Base-by-base conservation (phyloP, 768 basidiomycete genomes). In the Kondoa subrosea region DNA sequence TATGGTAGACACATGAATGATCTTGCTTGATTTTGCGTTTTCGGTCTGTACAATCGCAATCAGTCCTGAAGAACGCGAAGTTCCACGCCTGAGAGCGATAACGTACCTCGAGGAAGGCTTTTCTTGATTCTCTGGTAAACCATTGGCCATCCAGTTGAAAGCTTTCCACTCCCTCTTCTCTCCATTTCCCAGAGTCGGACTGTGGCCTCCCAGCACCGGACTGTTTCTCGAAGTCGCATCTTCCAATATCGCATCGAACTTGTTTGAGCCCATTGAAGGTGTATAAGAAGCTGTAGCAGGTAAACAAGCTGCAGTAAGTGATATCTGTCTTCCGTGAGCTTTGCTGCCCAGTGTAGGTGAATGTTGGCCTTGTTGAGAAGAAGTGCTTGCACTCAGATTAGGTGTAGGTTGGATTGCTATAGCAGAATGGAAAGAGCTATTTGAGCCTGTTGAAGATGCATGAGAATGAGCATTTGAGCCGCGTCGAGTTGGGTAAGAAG, bases 271-370 rank as follows among this genome's bases (percentile, higher is more conserved):
- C 16, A 27, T 27, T 25, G 26, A 31, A 2, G 69, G 69, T n/a
- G 72, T 67, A 4, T 64, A 58, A 25, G 15, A 32, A 3, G 72
- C 56, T 15, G 72, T 72, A 17, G 68, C 72, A 4, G 72, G 72
- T 1, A 70, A 65, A 57, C 72, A 72, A 0, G 72, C 72, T 33
- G 72, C 70, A 2, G 72, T 69, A 50, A 72, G 68, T 14, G 65
- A 66, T 60, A 71, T 66, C 27, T 71, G 72, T 1, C 72, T 66
- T 16, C 56, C 34, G 68, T 72, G 72, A 21, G 21, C 40, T 50
- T 50, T 50, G 40, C n/a, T n/a, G n/a, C 40, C 40, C 40, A 50
- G 40, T 8, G 40, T 21, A 50, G 40, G 40, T 50, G 40, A 50
- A 50, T 50, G n/a, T n/a, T n/a, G n/a, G n/a, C 40, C 40, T 21